A percentile compares a stretch with the other conserved stretches of the same genome.
phyloP scores from a whole-genome alignment of 768 basidiomycete genomes.

The Phlebiopsis gigantea region DNA sequence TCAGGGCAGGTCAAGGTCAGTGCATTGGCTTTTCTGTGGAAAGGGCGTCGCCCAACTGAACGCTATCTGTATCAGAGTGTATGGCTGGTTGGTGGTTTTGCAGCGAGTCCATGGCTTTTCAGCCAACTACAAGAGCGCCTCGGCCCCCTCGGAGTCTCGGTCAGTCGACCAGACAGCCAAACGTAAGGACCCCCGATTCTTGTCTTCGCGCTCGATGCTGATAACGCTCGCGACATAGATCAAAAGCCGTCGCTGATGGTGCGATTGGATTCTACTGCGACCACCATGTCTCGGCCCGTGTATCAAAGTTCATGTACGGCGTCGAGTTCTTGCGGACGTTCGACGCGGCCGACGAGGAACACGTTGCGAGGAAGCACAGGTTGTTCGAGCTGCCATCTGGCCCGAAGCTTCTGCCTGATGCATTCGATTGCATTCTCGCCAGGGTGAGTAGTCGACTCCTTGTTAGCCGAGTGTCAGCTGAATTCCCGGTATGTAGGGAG shows the following conservation, averaged over 20 bases:
- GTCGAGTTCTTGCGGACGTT: conserved; percentile 73
- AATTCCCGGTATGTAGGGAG: conserved; percentile 34
- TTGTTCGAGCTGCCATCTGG: conserved; percentile 75
- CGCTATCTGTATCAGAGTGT: conserved; percentile 61
- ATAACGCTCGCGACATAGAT: conserved; percentile 36
- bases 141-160: conserved; percentile 45
- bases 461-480: neutral
- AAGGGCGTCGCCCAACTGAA: too few relatives aligned
- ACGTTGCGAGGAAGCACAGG: conserved; percentile 54
- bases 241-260: conserved; percentile 82
- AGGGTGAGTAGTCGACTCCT: conserved; percentile 38
- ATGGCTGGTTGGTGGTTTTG: conserved; percentile 80
- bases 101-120: conserved; percentile 79
- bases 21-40: too few relatives aligned
- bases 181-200: conserved; percentile 51
- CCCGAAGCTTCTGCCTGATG: conserved; percentile 72
- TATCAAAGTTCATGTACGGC: conserved; percentile 78
- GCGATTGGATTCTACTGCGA: conserved; percentile 83
- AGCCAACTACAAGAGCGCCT: conserved; percentile 69
- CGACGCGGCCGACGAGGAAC: conserved; percentile 61
- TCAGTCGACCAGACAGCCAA: conserved; percentile 75
- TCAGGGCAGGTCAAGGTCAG: conserved; percentile 59
- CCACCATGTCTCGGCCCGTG: conserved; percentile 76
- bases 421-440: conserved; percentile 76
- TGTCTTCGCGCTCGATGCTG: neutral